These are phyloP conservation scores for Fusarium neocosmosporiellum DNA, from an alignment of 2,329 filamentous ascomycete genomes.

Conservation along the genomic window DNA sequence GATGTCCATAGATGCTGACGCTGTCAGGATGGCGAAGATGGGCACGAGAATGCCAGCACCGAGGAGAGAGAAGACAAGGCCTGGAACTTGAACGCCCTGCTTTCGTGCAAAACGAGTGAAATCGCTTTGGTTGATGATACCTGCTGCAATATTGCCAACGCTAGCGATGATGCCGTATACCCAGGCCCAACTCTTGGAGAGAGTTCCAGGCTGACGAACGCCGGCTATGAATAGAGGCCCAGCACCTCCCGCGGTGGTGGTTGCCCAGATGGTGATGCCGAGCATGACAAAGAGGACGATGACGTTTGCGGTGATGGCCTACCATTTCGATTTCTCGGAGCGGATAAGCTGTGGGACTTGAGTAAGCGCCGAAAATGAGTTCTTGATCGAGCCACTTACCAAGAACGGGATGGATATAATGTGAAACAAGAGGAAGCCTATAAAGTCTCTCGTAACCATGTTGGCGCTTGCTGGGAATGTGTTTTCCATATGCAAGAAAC, in stretches of 20 bases:
- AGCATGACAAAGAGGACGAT: background rate
- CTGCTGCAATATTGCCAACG: background rate
- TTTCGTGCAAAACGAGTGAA: constrained; percentile 7
- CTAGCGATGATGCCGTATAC: background rate
- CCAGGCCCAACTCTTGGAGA: background rate
- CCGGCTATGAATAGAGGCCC: background rate
- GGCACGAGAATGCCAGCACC: background rate
- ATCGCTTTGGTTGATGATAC: background rate
- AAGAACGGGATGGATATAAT: background rate
- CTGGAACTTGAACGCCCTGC: background rate
- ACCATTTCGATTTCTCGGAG: background rate
- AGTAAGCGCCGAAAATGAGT: background rate
- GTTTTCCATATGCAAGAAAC: background rate
- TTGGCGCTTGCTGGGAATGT: background rate
- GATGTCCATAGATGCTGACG: background rate
- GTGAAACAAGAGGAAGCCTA: background rate
- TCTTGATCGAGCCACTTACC: background rate
- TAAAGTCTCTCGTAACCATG: background rate
- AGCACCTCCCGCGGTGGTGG: background rate
- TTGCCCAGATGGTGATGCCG: background rate
- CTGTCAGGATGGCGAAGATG: background rate
- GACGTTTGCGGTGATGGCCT: background rate
- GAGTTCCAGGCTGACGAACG: background rate
- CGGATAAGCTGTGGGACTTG: background rate
- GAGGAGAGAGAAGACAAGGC: background rate